These are phyloP conservation scores for Neospermospora avenae DNA, from an alignment of 2,329 filamentous ascomycete species.

Conservation along the genomic window DNA sequence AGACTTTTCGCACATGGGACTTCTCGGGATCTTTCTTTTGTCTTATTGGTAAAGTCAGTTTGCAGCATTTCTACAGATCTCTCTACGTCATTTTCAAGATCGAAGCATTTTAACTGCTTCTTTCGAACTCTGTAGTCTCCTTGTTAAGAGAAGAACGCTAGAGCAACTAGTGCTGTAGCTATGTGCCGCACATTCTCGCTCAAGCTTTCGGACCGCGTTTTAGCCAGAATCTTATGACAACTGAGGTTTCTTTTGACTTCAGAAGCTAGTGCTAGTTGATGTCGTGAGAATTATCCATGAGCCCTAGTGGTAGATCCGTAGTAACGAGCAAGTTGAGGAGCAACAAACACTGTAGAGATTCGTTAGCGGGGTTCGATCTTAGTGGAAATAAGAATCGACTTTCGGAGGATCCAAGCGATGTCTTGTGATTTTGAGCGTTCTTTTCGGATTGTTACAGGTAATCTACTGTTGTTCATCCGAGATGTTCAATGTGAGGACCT, in stretches of 20 bases:
- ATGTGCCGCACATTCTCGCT: background rate
- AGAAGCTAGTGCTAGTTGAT: background rate
- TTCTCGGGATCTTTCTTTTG: background rate
- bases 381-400: no score
- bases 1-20: background rate
- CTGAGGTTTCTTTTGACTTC: background rate
- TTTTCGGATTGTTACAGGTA: no score
- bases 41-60: background rate
- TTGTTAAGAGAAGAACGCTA: background rate
- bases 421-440: no score
- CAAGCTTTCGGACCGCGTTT: background rate
- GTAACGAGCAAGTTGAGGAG: background rate
- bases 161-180: background rate
- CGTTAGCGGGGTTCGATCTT: no score
- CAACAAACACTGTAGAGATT: background rate
- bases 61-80: background rate
- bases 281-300: background rate
- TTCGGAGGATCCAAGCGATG: no score
- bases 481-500: no score
- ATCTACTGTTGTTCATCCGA: no score
- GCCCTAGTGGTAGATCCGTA: background rate
- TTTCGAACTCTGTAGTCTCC: background rate
- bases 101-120: background rate
- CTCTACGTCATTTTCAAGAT: background rate
- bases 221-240: background rate